Percentiles rank a stretch among this genome's conserved stretches.
Conservation (phyloP, 2,329 filamentous ascomycete genomes). For the Orbilia quercus region DNA sequence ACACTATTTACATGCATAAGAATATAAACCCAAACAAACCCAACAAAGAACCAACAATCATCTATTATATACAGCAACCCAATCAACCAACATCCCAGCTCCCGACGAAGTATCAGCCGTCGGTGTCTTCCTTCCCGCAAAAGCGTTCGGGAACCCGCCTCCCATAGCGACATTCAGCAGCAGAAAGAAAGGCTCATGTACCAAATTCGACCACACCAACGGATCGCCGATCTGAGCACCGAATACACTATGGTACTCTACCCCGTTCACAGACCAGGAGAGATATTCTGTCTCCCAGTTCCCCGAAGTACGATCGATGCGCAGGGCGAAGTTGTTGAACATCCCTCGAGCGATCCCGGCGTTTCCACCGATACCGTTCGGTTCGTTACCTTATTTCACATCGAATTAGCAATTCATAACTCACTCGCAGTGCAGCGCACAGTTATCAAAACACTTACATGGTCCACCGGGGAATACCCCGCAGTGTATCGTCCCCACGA, state of each 20-base stretch:
- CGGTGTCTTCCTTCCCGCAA: constrained; percentile 62
- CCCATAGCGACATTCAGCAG: constrained; percentile 64
- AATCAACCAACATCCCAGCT: constrained; percentile 63
- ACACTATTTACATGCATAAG: too few relatives aligned
- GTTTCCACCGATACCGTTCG: constrained; percentile 14
- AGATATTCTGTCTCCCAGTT: constrained; percentile 61
- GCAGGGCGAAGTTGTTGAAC: constrained; percentile 62
- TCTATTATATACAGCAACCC: constrained; percentile 63
- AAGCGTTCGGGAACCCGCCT: constrained; percentile 63
- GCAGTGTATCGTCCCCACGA: constrained; percentile 65
- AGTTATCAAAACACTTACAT: constrained; percentile 61
- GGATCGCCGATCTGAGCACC: constrained; percentile 60
- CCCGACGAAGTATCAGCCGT: constrained; percentile 62
- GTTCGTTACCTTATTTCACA: constrained; percentile 41
- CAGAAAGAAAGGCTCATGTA: constrained; percentile 62
- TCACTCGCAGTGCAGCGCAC: constrained; percentile 62
- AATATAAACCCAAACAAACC: too few relatives aligned
- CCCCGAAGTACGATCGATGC: constrained; percentile 61
- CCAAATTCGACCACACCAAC: constrained; percentile 61
- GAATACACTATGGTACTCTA: constrained; percentile 60
- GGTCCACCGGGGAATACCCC: constrained; percentile 61
- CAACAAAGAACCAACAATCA: too few relatives aligned
- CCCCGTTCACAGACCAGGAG: constrained; percentile 63
- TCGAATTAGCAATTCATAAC: constrained; percentile 46
- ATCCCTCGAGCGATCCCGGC: constrained; percentile 55